A percentile compares a stretch with the other conserved stretches of the same genome.
Evolutionary conservation across 2,329 filamentous ascomycete species (phyloP).

Genomic region (Aspergillus awamori): DNA sequence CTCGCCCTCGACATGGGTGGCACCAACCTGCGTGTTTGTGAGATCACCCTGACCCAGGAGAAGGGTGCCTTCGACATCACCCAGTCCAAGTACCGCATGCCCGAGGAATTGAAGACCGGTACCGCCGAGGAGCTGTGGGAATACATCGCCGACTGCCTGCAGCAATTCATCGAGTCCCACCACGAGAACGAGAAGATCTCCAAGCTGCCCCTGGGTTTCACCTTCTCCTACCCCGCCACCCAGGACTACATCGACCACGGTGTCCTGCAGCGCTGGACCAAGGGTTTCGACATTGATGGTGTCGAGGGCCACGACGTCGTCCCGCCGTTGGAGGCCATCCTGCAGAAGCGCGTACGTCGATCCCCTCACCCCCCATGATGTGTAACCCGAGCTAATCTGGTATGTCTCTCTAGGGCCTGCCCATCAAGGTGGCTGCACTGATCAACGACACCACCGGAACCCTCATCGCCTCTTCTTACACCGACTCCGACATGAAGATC

Average conservation of each 20-base stretch:
- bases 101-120: constrained; percentile 86
- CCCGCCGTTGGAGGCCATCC: constrained; percentile 78
- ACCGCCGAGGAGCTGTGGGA: constrained; percentile 87
- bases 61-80: constrained; percentile 92
- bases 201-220: constrained; percentile 81
- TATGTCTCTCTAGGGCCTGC: constrained; percentile 64
- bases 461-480: constrained; percentile 93
- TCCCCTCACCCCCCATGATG: not conserved
- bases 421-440: constrained; percentile 88
- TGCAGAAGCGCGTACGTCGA: constrained; percentile 65
- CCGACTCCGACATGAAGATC: constrained; percentile 88
- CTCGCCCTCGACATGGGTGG: constrained; percentile 94
- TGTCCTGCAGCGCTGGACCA: constrained; percentile 92
- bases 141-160: constrained; percentile 88
- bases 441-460: constrained; percentile 99
- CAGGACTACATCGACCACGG: constrained; percentile 94
- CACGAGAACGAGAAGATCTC: constrained; percentile 66
- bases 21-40: constrained; percentile 92
- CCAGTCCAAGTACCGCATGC: constrained; percentile 95
- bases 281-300: constrained; percentile 91
- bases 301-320: constrained; percentile 91
- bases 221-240: constrained; percentile 92
- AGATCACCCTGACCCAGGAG: constrained; percentile 83
- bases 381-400: too few relatives aligned
- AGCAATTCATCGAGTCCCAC: constrained; percentile 87